Base-by-base conservation (phyloP, 2,329 filamentous ascomycete genomes). In the Ascomycota sp. region DNA sequence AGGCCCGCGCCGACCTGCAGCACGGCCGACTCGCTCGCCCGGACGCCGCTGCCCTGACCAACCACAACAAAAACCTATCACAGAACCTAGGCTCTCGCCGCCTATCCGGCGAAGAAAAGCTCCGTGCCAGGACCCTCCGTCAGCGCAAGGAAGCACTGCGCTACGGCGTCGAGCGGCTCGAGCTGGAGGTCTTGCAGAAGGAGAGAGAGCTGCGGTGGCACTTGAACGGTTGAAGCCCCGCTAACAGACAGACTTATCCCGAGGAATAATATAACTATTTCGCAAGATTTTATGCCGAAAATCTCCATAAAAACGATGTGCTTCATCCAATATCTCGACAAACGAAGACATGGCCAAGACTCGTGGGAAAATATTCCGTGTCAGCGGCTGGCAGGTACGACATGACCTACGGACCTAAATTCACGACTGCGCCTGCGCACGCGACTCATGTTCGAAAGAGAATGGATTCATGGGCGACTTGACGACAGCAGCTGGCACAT, bases 71-170 rank as follows among this genome's bases (percentile, higher is more conserved):
- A 9, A 32, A 5, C n/a, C n/a, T 33, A 38, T 4, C 33, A 35
- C 28, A 29, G 35, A 27, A 34, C 41, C 31, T 35, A 40, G 30
- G 35, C 10, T 9, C 36, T 32, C 41, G 45, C 32, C 42, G 43
- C 42, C 57, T 81, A 35, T 71, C 69, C 21, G 53, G 52, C 2
- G 59, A 61, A 38, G 60, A 61, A 27, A 59, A 57, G 40, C 45
- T 70, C 29, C 51, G 61, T 13, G 64, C 61, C 2, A 56, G 61
- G 42, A 74, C 78, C 37, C 52, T 89, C 33, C 61, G 69, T 33
- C 79, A 83, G 58, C 76, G 82, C 53, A 86, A 81, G 52, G 82
- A 92, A 51, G 69, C 81, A 29, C 55, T 93, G 41, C 74, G 79
- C 47, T 93, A 91, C 56, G 76, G 80, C 20, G 80, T 93, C 12